phyloP scores from a whole-genome alignment of 1,139 yeast genomes.

The Zygosaccharomyces sapae region DNA sequence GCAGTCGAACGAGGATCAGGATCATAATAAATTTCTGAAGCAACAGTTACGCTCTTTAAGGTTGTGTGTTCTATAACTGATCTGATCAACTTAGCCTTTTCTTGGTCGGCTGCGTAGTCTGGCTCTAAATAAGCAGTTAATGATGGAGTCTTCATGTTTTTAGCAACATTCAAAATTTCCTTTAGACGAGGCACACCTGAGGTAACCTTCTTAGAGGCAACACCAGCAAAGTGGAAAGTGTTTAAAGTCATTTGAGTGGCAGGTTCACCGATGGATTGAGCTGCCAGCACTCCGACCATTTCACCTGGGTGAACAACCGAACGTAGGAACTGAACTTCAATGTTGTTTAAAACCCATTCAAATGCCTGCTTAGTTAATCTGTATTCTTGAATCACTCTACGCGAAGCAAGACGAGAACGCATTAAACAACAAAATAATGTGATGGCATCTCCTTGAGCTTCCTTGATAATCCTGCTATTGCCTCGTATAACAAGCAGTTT shows the following conservation, averaged over 20 bases:
- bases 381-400: conserved; percentile 89
- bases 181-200: conserved; percentile 99
- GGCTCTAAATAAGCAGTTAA: conserved; percentile 83
- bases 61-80: conserved; percentile 97
- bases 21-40: conserved; percentile 94
- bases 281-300: conserved; percentile 99
- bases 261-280: conserved; percentile 99
- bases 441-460: conserved; percentile 93
- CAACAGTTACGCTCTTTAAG: conserved; percentile 90
- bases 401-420: conserved; percentile 85
- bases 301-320: conserved; percentile 98
- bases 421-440: conserved; percentile 83
- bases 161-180: conserved; percentile 97
- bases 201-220: conserved; percentile 96
- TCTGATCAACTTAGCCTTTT: conserved; percentile 89
- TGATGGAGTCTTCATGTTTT: conserved; percentile 97
- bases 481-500: conserved; percentile 82
- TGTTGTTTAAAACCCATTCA: conserved; percentile 93
- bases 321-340: conserved; percentile 88
- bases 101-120: conserved; percentile 81
- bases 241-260: conserved; percentile 99
- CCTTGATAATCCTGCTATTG: conserved; percentile 61
- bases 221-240: conserved; percentile 99
- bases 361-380: conserved; percentile 80
- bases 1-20: conserved; percentile 97